Evolutionary conservation across 768 basidiomycete genomes (phyloP).

Genomic region (Pluteus cervinus): DNA sequence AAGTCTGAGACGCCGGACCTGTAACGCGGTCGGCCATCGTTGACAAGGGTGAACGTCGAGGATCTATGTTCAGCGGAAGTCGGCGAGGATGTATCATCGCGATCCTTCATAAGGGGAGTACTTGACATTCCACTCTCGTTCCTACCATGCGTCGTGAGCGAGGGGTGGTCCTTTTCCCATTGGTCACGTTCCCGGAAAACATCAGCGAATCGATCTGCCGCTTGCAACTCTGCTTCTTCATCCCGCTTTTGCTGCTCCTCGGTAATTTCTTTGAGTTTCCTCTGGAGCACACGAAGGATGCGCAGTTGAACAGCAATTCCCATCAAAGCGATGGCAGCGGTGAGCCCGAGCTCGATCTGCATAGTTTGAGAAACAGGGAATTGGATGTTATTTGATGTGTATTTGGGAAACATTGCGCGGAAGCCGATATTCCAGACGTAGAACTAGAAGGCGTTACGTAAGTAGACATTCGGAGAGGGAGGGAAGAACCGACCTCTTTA

Average conservation of each 20-base stretch:
- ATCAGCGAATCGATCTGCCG: conserved; percentile 61
- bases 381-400: conserved; percentile 52
- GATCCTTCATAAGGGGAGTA: conserved; percentile 62
- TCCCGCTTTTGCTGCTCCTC: conserved; percentile 69
- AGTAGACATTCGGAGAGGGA: conserved; percentile 7
- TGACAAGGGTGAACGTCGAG: conserved; percentile 44
- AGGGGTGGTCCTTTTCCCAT: conserved; percentile 86
- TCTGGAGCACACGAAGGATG: conserved; percentile 73
- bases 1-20: conserved; percentile 72
- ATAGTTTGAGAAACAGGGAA: conserved; percentile 88
- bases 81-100: conserved; percentile 41
- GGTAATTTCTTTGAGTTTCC: conserved; percentile 73
- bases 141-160: conserved; percentile 52
- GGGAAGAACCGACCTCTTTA: conserved; percentile 65
- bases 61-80: conserved; percentile 41
- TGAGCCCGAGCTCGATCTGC: conserved; percentile 89
- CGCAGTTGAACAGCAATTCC: conserved; percentile 88
- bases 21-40: conserved; percentile 50
- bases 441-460: conserved; percentile 46
- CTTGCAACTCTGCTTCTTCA: conserved; percentile 68
- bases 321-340: conserved; percentile 78
- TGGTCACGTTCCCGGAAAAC: conserved; percentile 66
- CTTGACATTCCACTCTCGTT: conserved; percentile 59
- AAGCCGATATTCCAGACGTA: conserved; percentile 97
- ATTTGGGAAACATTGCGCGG: conserved; percentile 72